Conservation (phyloP, 352 stramenopile species). For the Globisporangium okanoganense region DNA sequence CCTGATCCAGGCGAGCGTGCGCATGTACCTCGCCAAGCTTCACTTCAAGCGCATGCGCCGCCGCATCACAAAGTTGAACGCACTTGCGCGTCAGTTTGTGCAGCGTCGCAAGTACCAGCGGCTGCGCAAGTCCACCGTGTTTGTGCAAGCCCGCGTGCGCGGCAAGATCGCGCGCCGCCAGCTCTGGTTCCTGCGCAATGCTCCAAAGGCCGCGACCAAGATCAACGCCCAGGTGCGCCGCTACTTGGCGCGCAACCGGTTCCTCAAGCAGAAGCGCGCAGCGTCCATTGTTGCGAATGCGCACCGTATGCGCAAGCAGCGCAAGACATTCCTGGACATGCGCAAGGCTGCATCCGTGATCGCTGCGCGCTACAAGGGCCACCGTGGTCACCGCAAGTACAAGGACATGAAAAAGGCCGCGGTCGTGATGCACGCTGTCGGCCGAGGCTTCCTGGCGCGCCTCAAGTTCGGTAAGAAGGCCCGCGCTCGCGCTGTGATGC, state of each 20-base stretch:
- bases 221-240: slow-evolving; percentile 73
- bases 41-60: slow-evolving; percentile 47
- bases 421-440: slow-evolving; percentile 73
- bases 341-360: slow-evolving; percentile 61
- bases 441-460: slow-evolving; percentile 72
- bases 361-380: slow-evolving; percentile 73
- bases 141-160: slow-evolving; percentile 68
- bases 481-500: slow-evolving; percentile 58
- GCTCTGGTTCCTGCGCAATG: slow-evolving; percentile 66
- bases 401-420: slow-evolving; percentile 62
- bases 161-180: slow-evolving; percentile 72
- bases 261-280: slow-evolving; percentile 61
- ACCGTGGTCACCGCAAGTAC: slow-evolving; percentile 57
- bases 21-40: slow-evolving; percentile 63
- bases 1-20: slow-evolving; percentile 56
- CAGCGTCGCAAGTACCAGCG: slow-evolving; percentile 66
- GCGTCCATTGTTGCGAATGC: slow-evolving; percentile 72
- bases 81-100: slow-evolving; percentile 66
- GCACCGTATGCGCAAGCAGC: slow-evolving; percentile 61
- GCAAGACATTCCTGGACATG: slow-evolving; percentile 61
- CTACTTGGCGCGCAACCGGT: slow-evolving; percentile 64
- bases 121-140: slow-evolving; percentile 57
- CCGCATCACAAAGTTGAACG: slow-evolving; percentile 67
- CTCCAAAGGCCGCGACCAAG: slow-evolving; percentile 68
- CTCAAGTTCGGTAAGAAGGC: slow-evolving; percentile 88